Conservation (phyloP, 1,284 basidiomycete genomes). For the Cutaneotrichosporon daszewskae region DNA sequence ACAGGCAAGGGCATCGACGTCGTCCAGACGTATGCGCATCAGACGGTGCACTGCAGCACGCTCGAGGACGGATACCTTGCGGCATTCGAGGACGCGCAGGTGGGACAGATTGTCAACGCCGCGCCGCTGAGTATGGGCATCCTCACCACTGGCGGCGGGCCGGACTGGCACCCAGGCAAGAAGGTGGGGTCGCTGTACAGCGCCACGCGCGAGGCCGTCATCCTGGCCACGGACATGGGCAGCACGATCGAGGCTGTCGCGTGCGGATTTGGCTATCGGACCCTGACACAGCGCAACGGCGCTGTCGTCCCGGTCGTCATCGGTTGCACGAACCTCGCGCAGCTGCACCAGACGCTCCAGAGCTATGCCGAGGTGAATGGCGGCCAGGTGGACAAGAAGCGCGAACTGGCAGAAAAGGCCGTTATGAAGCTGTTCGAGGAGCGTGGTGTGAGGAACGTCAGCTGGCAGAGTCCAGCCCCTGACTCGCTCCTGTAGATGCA, state of each 20-base stretch:
- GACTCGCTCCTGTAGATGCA: no score
- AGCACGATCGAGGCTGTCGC: constrained; percentile 61
- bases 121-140: constrained; percentile 92
- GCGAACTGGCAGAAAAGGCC: constrained; percentile 51
- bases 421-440: constrained; percentile 53
- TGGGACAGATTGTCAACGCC: constrained; percentile 70
- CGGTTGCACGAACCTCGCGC: constrained; percentile 59
- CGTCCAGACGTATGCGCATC: constrained; percentile 79
- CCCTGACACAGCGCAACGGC: constrained; percentile 38
- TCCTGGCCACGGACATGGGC: constrained; percentile 28
- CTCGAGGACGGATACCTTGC: constrained; percentile 58
- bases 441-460: constrained; percentile 55
- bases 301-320: constrained; percentile 63
- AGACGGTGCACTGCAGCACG: constrained; percentile 72
- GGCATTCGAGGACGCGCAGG: constrained; percentile 59
- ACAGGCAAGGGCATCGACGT: constrained; percentile 63
- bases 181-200: constrained; percentile 15
- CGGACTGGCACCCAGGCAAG: constrained; percentile 78
- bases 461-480: constrained; percentile 33
- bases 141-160: constrained; percentile 59
- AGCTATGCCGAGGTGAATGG: constrained; percentile 60
- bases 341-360: constrained; percentile 67
- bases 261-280: constrained; percentile 63
- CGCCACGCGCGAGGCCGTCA: constrained; percentile 23
- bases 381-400: constrained; percentile 34